Base-by-base conservation (phyloP, 2,329 filamentous ascomycete genomes). In the Aspergillus amoenus region DNA sequence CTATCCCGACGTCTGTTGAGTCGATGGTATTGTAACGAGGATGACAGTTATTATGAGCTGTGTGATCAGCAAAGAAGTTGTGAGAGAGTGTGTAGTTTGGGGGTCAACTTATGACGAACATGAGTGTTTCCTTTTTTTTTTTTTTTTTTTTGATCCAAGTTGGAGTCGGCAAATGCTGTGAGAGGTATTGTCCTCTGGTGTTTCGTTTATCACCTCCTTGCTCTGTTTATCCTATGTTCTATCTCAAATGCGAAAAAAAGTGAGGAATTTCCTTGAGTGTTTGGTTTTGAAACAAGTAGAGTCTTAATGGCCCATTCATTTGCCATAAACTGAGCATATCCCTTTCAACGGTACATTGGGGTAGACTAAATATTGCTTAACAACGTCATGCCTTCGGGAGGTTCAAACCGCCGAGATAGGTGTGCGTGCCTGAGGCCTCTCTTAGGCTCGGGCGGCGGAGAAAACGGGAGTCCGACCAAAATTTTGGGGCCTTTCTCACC, bases 391-490 rank as follows among this genome's bases (percentile, higher is more conserved):
- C 27, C 27, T 30, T 30, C 27, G 27, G 3, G 8, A 30, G 27
- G 27, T 30, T 11, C 27, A 30, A 30, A 30, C 11, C 24, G 24
- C 24, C 24, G 24, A 24, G 24, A 9, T 30, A 11, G 21, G 3
- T 15, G 34, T n/a, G 4, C 34, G 43, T 66, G 67, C 67, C 67
- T 68, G 60, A 69, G 66, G 67, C 64, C 44, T 18, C 13, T 59
- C 5, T 37, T 59, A 57, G 60, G 24, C 54, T 64, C 65, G 64
- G 62, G 61, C 66, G 61, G 62, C 67, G 67, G 70, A 68, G 68
- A 67, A 66, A 69, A 62, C 62, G 55, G 57, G 64, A 67, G 65
- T 63, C 68, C 67, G 67, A 65, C 66, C 67, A 64, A 71, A 67
- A 64, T 71, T 72, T 70, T 67, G 66, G 58, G 32, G 34, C 42